Percentiles rank a stretch among this genome's conserved stretches.
Evolutionary conservation across 768 basidiomycete genomes (phyloP).

Genomic region (Ramaria sp.): DNA sequence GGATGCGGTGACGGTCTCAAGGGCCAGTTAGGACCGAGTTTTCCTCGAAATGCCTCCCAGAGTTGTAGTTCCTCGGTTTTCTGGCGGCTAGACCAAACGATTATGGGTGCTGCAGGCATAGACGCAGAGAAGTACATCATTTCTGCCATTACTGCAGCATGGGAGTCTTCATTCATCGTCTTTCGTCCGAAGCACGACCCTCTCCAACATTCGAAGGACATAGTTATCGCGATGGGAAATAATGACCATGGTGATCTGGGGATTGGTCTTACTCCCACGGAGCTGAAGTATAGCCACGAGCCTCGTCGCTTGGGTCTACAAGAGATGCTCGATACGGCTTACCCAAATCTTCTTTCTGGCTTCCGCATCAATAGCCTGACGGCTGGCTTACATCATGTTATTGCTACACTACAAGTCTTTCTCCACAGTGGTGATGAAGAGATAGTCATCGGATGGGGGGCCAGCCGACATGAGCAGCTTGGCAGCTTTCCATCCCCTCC

Average conservation of each 20-base stretch:
- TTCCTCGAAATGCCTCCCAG: constrained; percentile 14
- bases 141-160: constrained; percentile 50
- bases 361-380: constrained; percentile 33
- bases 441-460: constrained; percentile 69
- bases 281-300: constrained; percentile 6
- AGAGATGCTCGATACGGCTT: constrained; percentile 14
- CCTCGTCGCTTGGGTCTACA: constrained; percentile 1
- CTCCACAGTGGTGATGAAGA: constrained; percentile 15
- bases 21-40: constrained; percentile 59
- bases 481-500: constrained; percentile 24
- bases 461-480: constrained; percentile 77
- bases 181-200: constrained; percentile 28
- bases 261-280: constrained; percentile 23
- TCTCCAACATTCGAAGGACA: constrained; percentile 22
- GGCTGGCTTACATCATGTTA: constrained; percentile 65
- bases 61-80: constrained; percentile 28
- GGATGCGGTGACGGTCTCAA: constrained; percentile 60
- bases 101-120: constrained; percentile 18
- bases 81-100: constrained; percentile 30
- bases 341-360: constrained; percentile 19
- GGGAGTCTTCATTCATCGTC: constrained; percentile 79
- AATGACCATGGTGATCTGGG: constrained; percentile 83
- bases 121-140: constrained; percentile 31
- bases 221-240: constrained; percentile 69
- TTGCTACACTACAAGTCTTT: constrained; percentile 30